A percentile compares a stretch with the other conserved stretches of the same genome.
Evolutionary conservation across 106 monocot species (phyloP).

Genomic region (Ottelia alismoides): DNA sequence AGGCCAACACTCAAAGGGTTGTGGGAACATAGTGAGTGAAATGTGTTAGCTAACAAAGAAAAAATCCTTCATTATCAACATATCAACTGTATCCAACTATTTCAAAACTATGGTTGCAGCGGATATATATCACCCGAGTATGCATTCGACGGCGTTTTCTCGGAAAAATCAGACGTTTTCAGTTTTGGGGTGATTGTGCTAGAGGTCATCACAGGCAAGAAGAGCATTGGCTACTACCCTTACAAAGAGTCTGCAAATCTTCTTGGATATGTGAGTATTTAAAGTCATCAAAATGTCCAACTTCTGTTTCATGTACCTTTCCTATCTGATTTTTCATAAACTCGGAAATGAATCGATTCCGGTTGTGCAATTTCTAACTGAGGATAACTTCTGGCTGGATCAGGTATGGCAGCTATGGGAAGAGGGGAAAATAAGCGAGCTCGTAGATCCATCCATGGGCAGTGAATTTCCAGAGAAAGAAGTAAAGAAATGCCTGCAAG

Average conservation of each 20-base stretch:
- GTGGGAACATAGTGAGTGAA: conserved; percentile 5
- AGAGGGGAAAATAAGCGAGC: neutral
- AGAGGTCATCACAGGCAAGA: conserved; percentile 1
- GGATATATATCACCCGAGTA: conserved; percentile 8
- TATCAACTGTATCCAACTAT: neutral
- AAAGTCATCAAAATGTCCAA: no score
- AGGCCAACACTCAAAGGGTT: conserved; percentile 1
- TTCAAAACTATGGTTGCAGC: conserved; percentile 2
- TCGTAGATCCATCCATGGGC: neutral
- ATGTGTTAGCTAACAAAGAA: neutral
- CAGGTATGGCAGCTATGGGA: conserved; percentile 3
- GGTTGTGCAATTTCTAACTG: neutral
- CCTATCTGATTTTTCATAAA: neutral
- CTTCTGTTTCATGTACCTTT: no score
- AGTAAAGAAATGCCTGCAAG: neutral
- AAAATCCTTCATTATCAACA: neutral
- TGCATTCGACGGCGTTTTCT: conserved; percentile 5
- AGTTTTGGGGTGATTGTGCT: conserved; percentile 6
- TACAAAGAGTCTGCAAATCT: no score
- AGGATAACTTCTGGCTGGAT: no score
- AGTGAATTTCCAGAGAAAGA: neutral
- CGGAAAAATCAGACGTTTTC: conserved; percentile 6
- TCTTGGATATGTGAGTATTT: conserved; percentile 9
- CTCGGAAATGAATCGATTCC: neutral
- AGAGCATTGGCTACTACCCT: neutral